These are phyloP conservation scores for Lolium rigidum DNA, from an alignment of 176 grass and related monocot species.

Conservation along the genomic window DNA sequence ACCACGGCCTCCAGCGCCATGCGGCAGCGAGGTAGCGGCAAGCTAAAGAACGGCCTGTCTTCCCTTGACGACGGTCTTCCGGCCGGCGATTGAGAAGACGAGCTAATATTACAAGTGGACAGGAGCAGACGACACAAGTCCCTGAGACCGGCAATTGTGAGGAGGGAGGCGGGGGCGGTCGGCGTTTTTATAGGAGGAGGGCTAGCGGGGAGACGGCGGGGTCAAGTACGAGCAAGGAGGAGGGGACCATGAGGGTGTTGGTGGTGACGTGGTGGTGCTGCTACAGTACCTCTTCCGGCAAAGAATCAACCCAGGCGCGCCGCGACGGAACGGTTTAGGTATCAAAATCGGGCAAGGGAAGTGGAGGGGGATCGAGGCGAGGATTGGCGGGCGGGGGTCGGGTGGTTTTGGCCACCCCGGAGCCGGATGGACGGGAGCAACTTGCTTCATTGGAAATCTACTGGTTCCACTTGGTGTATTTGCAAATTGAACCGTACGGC, in stretches of 20 bases:
- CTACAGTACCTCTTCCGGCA: not conserved
- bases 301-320: not conserved
- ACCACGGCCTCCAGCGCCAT: constrained; percentile 95
- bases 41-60: not conserved
- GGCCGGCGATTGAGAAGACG: not conserved
- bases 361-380: not conserved
- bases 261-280: constrained; percentile 7
- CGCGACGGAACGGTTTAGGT: constrained; percentile 6
- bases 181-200: constrained; percentile 46
- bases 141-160: not conserved
- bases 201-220: not conserved
- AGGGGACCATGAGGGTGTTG: constrained; percentile 28
- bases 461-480: not conserved
- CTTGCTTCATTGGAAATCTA: not conserved
- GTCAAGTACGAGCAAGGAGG: constrained; percentile 31
- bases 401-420: not conserved
- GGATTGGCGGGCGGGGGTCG: constrained; percentile 17
- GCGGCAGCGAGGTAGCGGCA: not conserved
- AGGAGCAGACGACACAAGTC: not conserved
- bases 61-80: too few species aligned
- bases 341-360: not conserved
- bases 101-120: not conserved
- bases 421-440: too few species aligned
- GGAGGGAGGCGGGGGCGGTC: not conserved
- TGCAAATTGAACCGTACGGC: not conserved